A percentile compares a stretch with the other conserved stretches of the same genome.
Evolutionary conservation across 1,139 yeast species (phyloP).

Genomic region (Lodderomyces elongisporus): DNA sequence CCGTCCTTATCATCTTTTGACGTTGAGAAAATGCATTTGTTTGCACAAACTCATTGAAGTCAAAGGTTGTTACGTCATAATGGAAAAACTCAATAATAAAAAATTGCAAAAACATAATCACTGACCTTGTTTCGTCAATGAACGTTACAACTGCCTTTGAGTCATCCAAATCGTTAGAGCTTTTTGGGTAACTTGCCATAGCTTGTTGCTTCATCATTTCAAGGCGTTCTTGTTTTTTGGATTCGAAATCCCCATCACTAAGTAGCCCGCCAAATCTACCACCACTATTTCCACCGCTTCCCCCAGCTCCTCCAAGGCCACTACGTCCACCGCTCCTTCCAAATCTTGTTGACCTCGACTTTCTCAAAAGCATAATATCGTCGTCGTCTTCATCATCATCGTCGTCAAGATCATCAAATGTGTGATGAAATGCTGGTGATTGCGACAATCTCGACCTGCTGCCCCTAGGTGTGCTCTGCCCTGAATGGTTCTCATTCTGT

Average conservation of each 20-base stretch:
- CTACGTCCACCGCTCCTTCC: conserved; percentile 26
- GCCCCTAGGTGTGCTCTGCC: not conserved
- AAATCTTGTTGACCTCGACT: conserved; percentile 31
- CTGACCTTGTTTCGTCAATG: conserved; percentile 30
- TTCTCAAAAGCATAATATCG: conserved; percentile 19
- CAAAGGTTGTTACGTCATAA: conserved; percentile 40
- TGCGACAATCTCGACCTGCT: conserved; percentile 5
- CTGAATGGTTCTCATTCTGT: no score
- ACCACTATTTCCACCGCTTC: not conserved
- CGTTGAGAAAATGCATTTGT: conserved; percentile 34
- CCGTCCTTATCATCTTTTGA: conserved; percentile 26
- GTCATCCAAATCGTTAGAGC: conserved; percentile 29
- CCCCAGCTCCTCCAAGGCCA: no score
- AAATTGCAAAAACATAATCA: conserved; percentile 52
- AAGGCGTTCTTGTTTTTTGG: conserved; percentile 6
- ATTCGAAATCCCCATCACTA: conserved; percentile 4
- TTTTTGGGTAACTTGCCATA: conserved; percentile 8
- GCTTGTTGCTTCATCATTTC: conserved; percentile 8
- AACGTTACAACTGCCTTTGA: conserved; percentile 40
- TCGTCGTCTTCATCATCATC: conserved; percentile 13
- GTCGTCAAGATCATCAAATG: conserved; percentile 11
- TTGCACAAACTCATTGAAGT: conserved; percentile 47
- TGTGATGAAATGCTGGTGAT: conserved; percentile 11
- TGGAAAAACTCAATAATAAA: conserved; percentile 66
- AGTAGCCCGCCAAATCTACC: conserved; percentile 14